Conservation (phyloP, 331 rosid species). For the Rhamnella rubrinervis region DNA sequence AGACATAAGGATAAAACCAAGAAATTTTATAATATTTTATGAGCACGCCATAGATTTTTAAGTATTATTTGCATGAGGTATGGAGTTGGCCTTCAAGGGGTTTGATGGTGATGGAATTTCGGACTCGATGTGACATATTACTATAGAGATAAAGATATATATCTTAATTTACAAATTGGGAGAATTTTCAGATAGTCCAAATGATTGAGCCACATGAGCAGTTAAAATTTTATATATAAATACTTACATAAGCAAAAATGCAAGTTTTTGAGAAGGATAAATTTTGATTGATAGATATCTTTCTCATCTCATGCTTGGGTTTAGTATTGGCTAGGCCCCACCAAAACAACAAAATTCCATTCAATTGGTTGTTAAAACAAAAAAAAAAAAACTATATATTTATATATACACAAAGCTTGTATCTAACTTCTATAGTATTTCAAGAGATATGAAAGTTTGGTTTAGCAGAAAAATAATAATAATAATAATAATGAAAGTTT, state of each 20-base stretch:
- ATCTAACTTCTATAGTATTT: no score
- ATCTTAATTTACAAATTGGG: background rate
- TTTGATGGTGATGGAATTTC: background rate
- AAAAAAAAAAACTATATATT: no score
- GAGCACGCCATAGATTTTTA: background rate
- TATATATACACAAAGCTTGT: no score
- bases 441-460: no score
- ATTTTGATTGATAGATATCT: background rate
- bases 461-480: no score
- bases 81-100: background rate
- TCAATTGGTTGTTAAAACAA: background rate
- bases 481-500: no score
- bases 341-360: background rate
- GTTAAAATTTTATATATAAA: no score
- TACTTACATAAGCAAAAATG: background rate
- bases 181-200: background rate
- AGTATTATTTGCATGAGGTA: background rate
- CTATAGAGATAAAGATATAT: background rate
- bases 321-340: background rate
- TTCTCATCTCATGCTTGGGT: slow-evolving; percentile 5
- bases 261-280: background rate
- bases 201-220: background rate
- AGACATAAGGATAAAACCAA: background rate
- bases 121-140: background rate
- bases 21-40: background rate